Base-by-base conservation (phyloP, 768 basidiomycete species). In the Lepiota venenata region DNA sequence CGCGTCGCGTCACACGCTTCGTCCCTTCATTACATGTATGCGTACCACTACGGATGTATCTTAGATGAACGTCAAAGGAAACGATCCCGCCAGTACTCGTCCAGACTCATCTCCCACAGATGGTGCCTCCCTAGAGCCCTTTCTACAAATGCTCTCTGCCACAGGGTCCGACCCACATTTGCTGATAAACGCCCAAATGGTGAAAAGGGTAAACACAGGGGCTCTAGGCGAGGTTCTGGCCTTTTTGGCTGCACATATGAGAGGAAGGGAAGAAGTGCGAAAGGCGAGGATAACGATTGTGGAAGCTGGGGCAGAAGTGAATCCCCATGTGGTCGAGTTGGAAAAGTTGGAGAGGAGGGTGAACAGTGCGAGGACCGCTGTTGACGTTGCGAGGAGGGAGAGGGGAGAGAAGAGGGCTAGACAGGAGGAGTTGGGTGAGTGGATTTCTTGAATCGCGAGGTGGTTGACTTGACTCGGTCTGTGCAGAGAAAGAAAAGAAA, bases 331-430 rank as follows among this genome's bases (percentile, higher is more conserved):
- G 18, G 37, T 25, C 9, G 47, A 49, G 12, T 9, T 50, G 27
- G 49, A 50, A 18, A 50, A 29, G 29, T 16, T 40, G 11, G 41
- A 29, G 40, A 50, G 49, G 49, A 41, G 49, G 40, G 16, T 50
- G 39, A 50, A 25, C 18, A 27, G 15, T 40, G 49, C 49, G 1
- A 50, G 49, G 16, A 40, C 14, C 4, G 49, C 38, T 12, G 49
- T 50, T 14, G 49, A 50, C 22, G 38, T 50, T 21, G 38, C 25
- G 50, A 57, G 40, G 59, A 60, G 22, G 37, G 43, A 50, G 52
- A 62, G 53, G 42, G 42, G 12, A 45, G 53, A 32, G n/a, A 21
- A 43, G 45, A 47, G 46, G 36, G 29, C 6, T 14, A 55, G 27
- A 18, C 18, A 18, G 10, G 38, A 27, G 29, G 43, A 10, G 39